Percentiles rank a stretch among this genome's conserved stretches.
Evolutionary conservation across 148 eudicot species (phyloP).

Genomic region (Rhododendron simsii): DNA sequence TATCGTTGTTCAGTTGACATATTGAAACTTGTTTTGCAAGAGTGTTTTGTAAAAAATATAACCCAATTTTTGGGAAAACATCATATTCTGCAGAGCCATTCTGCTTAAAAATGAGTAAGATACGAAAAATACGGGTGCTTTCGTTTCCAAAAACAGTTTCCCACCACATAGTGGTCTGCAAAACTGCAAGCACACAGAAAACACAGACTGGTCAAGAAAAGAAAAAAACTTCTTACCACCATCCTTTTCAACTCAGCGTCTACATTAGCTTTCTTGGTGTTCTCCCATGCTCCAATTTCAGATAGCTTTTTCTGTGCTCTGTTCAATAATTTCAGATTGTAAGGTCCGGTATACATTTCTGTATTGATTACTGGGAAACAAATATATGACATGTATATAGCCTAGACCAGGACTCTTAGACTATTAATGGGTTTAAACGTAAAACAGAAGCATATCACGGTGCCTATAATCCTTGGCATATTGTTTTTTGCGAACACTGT

Average conservation of each 20-base stretch:
- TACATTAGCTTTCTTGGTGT: slow-evolving; percentile 69
- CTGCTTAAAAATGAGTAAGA: neutral
- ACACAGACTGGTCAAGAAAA: neutral
- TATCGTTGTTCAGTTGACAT: neutral
- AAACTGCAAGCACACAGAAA: neutral
- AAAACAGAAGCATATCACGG: neutral
- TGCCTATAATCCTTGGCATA: neutral
- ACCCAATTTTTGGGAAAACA: neutral
- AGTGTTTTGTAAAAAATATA: neutral
- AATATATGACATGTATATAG: neutral
- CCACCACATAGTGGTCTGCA: neutral
- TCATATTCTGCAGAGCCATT: neutral
- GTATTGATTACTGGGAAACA: neutral
- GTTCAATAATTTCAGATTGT: slow-evolving; percentile 21
- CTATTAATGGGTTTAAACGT: neutral
- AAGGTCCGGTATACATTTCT: neutral
- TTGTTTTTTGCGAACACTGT: neutral
- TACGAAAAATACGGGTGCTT: neutral
- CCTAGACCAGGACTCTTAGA: neutral
- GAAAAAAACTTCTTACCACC: slow-evolving; percentile 47
- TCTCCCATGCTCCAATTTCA: slow-evolving; percentile 72
- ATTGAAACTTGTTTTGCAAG: neutral
- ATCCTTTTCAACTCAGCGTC: slow-evolving; percentile 70
- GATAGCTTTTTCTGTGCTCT: slow-evolving; percentile 79
- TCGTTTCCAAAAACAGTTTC: slow-evolving; percentile 1